A percentile compares a stretch with the other conserved stretches of the same genome.
phyloP scores from a whole-genome alignment of 257 asterid species.

The Primulina huaijiensis region DNA sequence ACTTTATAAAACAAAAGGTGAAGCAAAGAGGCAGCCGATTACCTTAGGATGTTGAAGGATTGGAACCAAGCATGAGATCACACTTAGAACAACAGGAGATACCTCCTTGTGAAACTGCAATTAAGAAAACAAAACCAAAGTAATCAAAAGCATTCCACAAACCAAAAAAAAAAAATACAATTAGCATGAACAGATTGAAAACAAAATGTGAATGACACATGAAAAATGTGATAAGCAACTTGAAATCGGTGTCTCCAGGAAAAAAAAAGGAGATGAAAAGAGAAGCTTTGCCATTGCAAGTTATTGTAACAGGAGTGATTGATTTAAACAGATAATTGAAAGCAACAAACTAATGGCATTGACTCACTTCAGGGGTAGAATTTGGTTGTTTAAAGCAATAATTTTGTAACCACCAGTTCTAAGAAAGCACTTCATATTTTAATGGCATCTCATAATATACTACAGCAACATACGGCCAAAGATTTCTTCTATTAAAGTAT shows the following conservation, averaged over 20 bases:
- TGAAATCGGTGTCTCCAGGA: neutral
- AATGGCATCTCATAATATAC: neutral
- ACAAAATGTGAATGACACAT: neutral
- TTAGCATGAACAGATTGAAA: neutral
- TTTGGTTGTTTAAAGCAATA: neutral
- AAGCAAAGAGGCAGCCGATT: constrained; percentile 22
- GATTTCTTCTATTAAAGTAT: neutral
- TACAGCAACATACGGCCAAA: neutral
- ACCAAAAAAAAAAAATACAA: neutral
- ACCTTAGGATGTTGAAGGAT: constrained; percentile 95
- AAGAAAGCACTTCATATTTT: neutral
- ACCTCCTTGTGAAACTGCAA: constrained; percentile 84
- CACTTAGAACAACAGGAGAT: constrained; percentile 74
- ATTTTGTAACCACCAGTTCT: neutral
- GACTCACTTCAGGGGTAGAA: neutral
- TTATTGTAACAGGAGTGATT: neutral
- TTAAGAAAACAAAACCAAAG: constrained; percentile 4
- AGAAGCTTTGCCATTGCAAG: neutral
- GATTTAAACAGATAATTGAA: neutral
- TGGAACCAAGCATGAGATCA: constrained; percentile 74
- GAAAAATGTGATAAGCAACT: neutral
- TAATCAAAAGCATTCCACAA: neutral
- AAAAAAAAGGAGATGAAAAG: neutral
- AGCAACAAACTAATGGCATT: neutral
- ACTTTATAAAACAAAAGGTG: constrained; percentile 6